phyloP scores from a whole-genome alignment of 352 stramenopile genomes.

The Plasmopara halstedii region DNA sequence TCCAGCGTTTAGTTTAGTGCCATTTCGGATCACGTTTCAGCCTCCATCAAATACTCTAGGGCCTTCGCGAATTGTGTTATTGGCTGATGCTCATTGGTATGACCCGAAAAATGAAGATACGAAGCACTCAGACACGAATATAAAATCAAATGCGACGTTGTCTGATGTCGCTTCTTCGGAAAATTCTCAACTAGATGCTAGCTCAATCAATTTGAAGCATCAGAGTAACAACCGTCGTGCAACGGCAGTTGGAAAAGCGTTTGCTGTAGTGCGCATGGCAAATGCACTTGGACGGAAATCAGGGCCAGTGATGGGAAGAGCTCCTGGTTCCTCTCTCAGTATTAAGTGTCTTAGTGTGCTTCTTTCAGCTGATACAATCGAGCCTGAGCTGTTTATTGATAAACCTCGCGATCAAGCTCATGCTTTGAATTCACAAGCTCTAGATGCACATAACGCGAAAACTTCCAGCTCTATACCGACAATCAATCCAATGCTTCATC shows the following conservation, averaged over 20 bases:
- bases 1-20: slow-evolving; percentile 12
- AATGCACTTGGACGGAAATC: slow-evolving; percentile 41
- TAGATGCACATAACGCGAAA: slow-evolving; percentile 2
- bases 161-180: neutral
- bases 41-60: slow-evolving; percentile 11
- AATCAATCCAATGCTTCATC: neutral
- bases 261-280: slow-evolving; percentile 55
- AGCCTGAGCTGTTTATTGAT: slow-evolving; percentile 58
- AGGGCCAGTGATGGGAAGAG: neutral
- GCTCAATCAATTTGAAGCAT: neutral
- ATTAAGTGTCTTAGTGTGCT: slow-evolving; percentile 52
- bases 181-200: slow-evolving; percentile 12
- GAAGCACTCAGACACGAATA: neutral
- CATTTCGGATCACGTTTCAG: slow-evolving; percentile 51
- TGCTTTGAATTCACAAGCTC: neutral
- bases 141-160: slow-evolving; percentile 4
- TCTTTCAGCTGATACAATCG: slow-evolving; percentile 51
- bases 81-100: slow-evolving; percentile 62
- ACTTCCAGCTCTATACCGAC: slow-evolving; percentile 1
- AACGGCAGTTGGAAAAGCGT: slow-evolving; percentile 45
- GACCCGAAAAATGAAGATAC: slow-evolving; percentile 15
- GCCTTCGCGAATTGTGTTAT: slow-evolving; percentile 32
- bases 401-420: slow-evolving; percentile 20
- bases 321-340: slow-evolving; percentile 16
- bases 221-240: slow-evolving; percentile 6